Percentiles rank a stretch among this genome's conserved stretches.
These are phyloP conservation scores for Blastocystis sp. DNA, from an alignment of 352 stramenopile genomes.

Conservation along the genomic window DNA sequence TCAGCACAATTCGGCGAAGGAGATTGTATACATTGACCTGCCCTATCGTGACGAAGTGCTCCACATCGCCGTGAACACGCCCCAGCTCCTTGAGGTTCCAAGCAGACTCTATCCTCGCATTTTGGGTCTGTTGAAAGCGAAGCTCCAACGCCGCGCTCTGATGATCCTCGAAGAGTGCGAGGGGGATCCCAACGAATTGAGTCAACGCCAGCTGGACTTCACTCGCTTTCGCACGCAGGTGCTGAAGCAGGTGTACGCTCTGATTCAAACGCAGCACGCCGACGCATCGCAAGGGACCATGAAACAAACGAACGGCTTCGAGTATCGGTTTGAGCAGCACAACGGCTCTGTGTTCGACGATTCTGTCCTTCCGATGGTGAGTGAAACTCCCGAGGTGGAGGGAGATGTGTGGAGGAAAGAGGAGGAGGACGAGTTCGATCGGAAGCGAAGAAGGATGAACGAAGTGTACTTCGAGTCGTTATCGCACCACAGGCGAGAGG, in stretches of 20 bases:
- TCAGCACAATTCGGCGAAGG: neutral
- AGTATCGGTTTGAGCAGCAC: slow-evolving; percentile 14
- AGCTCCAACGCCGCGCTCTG: slow-evolving; percentile 35
- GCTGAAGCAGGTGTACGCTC: slow-evolving; percentile 18
- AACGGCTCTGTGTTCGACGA: neutral
- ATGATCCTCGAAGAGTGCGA: neutral
- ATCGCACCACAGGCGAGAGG: neutral
- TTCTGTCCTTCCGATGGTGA: neutral
- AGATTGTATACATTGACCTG: slow-evolving; percentile 62
- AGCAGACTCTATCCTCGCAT: neutral
- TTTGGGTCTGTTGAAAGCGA: neutral
- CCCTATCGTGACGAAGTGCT: slow-evolving; percentile 42
- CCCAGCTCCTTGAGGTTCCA: slow-evolving; percentile 44
- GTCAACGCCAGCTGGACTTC: slow-evolving; percentile 47
- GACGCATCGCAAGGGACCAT: neutral
- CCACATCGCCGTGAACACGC: slow-evolving; percentile 66
- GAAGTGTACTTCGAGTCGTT: slow-evolving; percentile 41
- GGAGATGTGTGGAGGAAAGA: neutral
- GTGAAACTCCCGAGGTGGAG: neutral
- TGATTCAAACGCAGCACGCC: neutral
- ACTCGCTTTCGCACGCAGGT: slow-evolving; percentile 32
- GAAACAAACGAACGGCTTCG: slow-evolving; percentile 29
- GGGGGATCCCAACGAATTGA: slow-evolving; percentile 27
- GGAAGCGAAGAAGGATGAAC: slow-evolving; percentile 31
- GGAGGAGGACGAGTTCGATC: slow-evolving; percentile 4